Base-by-base conservation (phyloP, 768 basidiomycete species). In the Lepiota venenata region DNA sequence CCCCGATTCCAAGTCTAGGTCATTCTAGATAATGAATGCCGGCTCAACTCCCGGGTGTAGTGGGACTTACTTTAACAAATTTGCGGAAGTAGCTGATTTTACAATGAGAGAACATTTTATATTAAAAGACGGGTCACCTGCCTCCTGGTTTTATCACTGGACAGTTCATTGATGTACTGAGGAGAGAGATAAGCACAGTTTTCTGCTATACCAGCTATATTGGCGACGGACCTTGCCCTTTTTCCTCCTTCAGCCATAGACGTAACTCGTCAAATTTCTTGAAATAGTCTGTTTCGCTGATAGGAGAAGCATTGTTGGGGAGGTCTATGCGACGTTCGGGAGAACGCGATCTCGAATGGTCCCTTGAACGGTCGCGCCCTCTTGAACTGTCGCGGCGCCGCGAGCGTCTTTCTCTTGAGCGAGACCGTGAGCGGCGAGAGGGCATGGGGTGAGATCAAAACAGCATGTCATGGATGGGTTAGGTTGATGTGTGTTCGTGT, bases 251-350 rank as follows among this genome's bases (percentile, higher is more conserved):
- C 55, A 97, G 73, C 93, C 94, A 98, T 21, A 82, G 67, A 59
- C 87, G 80, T 64, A 95, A 96, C 64, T 97, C 94, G 52, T 84
- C 81, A 49, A 83, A 89, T 70, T 91, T 94, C 63, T 87, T 76
- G 70, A 93, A 97, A 64, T 95, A 97, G 64, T 96, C 93, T 0
- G 87, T 80, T 61, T 91, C 88, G 0, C 80, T 83, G 58, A 96
- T 89, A 15, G 79, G 72, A n/a, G 76, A 69, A 25, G 81, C 78
- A 38, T 79, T 76, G 21, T 74, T 63, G 22, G 87, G 89, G 14
- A 90, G 74, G 10, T 72, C 63, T 1, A 63, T 50, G 22, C 65
- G 66, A 49, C 73, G 69, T 45, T 78, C 76, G 14, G 75, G 78
- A 3, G 80, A 80, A 36, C 69, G 71, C 4, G 82, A 78, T 14